These are phyloP conservation scores for Pichia sp. DNA, from an alignment of 1,139 yeast species.

Conservation along the genomic window DNA sequence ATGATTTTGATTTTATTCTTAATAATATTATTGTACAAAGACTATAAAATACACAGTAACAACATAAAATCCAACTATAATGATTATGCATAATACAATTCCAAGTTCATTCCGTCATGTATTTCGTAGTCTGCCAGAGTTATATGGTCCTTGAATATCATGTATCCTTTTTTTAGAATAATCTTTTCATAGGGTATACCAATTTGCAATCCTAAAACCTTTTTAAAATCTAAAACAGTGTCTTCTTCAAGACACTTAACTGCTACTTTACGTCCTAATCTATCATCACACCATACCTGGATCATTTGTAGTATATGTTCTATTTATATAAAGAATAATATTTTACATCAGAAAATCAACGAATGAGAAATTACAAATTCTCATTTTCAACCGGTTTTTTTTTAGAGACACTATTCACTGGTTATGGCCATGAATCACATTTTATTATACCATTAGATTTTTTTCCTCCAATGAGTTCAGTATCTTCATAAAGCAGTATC, in stretches of 20 bases:
- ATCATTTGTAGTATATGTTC: slow-evolving; percentile 33
- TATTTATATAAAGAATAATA: not conserved
- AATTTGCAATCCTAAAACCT: slow-evolving; percentile 72
- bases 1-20: no score
- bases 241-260: slow-evolving; percentile 85
- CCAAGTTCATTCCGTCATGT: slow-evolving; percentile 83
- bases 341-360: not conserved
- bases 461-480: no score
- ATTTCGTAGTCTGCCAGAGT: slow-evolving; percentile 88
- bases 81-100: slow-evolving; percentile 58
- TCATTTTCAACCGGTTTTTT: not conserved
- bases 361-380: not conserved
- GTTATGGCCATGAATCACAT: not conserved
- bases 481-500: not conserved
- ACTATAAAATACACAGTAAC: not conserved
- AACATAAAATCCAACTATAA: not conserved
- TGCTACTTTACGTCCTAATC: slow-evolving; percentile 80
- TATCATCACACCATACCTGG: slow-evolving; percentile 45
- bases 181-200: slow-evolving; percentile 69
- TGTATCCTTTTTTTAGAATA: slow-evolving; percentile 70
- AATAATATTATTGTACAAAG: not conserved
- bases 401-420: no score
- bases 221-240: slow-evolving; percentile 87
- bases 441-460: not conserved
- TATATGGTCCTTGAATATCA: slow-evolving; percentile 81